Evolutionary conservation across 2,329 filamentous ascomycete genomes (phyloP).

Genomic region (Monilinia laxa): DNA sequence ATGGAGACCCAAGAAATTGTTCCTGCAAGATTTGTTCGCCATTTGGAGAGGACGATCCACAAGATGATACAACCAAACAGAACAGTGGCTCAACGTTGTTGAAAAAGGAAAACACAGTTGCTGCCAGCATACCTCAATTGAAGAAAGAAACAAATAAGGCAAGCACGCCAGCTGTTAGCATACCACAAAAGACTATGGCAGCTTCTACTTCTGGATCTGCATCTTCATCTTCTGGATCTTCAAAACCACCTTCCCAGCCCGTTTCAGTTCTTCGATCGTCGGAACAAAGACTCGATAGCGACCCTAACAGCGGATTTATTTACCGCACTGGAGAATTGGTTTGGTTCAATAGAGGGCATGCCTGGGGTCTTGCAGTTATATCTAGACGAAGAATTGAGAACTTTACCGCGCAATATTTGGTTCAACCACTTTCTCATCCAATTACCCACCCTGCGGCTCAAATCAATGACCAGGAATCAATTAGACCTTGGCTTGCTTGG

Average conservation of each 20-base stretch:
- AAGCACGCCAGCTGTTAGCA: slow-evolving; percentile 6
- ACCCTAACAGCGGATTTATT: slow-evolving; percentile 48
- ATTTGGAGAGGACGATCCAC: slow-evolving; percentile 43
- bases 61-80: slow-evolving; percentile 41
- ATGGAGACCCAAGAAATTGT: slow-evolving; percentile 53
- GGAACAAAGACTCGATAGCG: slow-evolving; percentile 51
- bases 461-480: slow-evolving; percentile 46
- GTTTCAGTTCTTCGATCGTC: slow-evolving; percentile 20
- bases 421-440: slow-evolving; percentile 52
- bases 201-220: neutral
- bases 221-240: neutral
- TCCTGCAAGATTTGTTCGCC: slow-evolving; percentile 57
- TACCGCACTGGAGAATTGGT: slow-evolving; percentile 56
- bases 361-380: slow-evolving; percentile 56
- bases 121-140: neutral
- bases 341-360: slow-evolving; percentile 53
- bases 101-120: slow-evolving; percentile 26
- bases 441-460: slow-evolving; percentile 43
- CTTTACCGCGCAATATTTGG: slow-evolving; percentile 43
- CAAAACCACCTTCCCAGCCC: slow-evolving; percentile 24
- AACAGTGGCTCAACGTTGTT: slow-evolving; percentile 21
- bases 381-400: slow-evolving; percentile 46
- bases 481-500: slow-evolving; percentile 60
- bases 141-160: slow-evolving; percentile 28
- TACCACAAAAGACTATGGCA: slow-evolving; percentile 10